These are phyloP conservation scores for Millerago galiae DNA, from an alignment of 805 yeast genomes.

Conservation along the genomic window DNA sequence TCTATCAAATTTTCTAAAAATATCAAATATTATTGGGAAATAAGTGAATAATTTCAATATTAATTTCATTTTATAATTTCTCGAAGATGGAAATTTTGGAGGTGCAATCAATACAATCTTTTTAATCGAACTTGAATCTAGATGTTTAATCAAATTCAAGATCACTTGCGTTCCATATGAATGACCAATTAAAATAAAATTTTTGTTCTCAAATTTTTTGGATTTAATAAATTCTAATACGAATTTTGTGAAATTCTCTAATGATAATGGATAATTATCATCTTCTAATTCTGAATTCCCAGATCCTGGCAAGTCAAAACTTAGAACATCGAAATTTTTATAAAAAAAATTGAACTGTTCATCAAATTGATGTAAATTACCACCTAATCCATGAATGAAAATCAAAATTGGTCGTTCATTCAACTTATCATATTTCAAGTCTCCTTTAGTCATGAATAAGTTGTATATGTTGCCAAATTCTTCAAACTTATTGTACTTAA, in stretches of 20 bases:
- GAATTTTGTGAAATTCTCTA: slow-evolving; percentile 14
- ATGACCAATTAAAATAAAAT: slow-evolving; percentile 53
- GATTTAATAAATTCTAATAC: slow-evolving; percentile 8
- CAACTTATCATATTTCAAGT: slow-evolving; percentile 5
- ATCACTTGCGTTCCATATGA: slow-evolving; percentile 65
- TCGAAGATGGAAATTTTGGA: slow-evolving; percentile 29
- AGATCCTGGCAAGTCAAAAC: slow-evolving; percentile 85
- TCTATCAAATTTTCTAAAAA: slow-evolving; percentile 22
- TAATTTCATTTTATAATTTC: slow-evolving; percentile 3
- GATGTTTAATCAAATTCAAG: slow-evolving; percentile 29
- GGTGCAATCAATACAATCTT: slow-evolving; percentile 38
- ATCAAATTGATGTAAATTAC: slow-evolving; percentile 82
- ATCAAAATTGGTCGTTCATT: slow-evolving; percentile 33
- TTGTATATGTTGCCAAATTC: slow-evolving; percentile 11
- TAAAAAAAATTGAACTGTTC: slow-evolving; percentile 53
- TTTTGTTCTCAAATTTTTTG: slow-evolving; percentile 10
- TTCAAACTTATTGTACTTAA: slow-evolving; percentile 7
- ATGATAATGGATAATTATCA: slow-evolving; percentile 8
- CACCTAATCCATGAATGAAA: slow-evolving; percentile 86
- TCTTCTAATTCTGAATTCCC: slow-evolving; percentile 34
- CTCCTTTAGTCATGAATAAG: slow-evolving; percentile 7
- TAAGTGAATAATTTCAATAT: slow-evolving; percentile 1
- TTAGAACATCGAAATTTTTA: slow-evolving; percentile 55
- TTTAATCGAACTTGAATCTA: slow-evolving; percentile 5
- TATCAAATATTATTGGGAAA: slow-evolving; percentile 12